Evolutionary conservation across 805 yeast species (phyloP), one percentile per base, ranked within the genome.

Genomic region (Candida corydali): DNA sequence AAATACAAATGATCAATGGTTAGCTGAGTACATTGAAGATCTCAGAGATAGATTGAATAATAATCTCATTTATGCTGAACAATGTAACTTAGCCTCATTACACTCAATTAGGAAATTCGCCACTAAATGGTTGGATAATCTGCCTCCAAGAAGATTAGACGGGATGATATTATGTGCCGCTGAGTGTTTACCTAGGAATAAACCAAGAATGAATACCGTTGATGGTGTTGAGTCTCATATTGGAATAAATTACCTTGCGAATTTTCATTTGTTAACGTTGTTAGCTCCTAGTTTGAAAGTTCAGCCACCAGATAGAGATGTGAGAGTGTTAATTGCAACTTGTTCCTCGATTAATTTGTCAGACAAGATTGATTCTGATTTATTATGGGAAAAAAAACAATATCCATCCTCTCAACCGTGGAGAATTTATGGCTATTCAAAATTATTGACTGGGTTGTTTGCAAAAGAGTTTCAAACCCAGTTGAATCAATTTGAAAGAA

Each of bases 301-400:
- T 2, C 99, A 93, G 62, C 94, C 97, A 2, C 86, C 96, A 0
- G 98, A 89, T 59, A 73, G 99, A 46, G 98, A 89, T 52, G 96
- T 93, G 2, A 68, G 97, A 30, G 76, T 93, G 4, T 55, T 93
- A 3, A 46, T 87, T n/a, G 75, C 89, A 0, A 73, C 87, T 1
- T 93, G 98, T 59, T 62, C 84, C 43, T 65, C 87, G 8, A 93
- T 86, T 44, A 76, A 86, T 1, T 52, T 85, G 59, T 97, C 86
- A 2, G 71, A 70, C 10, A 12, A 11, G 12, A 52, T 91, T 12
- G 80, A 82, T 40, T 87, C 83, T 51, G 72, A 66, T 41, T 69
- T 88, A 16, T 65, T 86, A 35, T 82, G 84, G 80, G 73, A 72
- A 38, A 45, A 60, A 2, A 69, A 63, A 26, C 54, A 75, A 37